A percentile compares a stretch with the other conserved stretches of the same genome.
Conservation (phyloP, 345 rosid genomes). For the Boechera divaricarpa region DNA sequence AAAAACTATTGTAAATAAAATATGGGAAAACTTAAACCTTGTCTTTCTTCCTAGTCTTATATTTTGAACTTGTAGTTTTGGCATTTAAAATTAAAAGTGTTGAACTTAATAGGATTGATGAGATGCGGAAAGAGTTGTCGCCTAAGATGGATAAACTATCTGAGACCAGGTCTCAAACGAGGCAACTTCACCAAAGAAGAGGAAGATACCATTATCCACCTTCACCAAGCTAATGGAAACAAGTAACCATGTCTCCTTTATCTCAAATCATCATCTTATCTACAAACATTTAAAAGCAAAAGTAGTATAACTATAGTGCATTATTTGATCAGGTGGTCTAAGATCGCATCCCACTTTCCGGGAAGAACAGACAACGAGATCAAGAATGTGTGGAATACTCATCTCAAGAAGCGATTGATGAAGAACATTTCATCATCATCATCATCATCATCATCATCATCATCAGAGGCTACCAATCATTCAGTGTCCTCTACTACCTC, state of each 20-base stretch:
- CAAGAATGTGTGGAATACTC: slow-evolving; percentile 83
- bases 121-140: slow-evolving; percentile 89
- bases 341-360: slow-evolving; percentile 70
- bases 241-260: slow-evolving; percentile 48
- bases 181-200: slow-evolving; percentile 76
- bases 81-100: slow-evolving; percentile 1
- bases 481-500: slow-evolving; percentile 21
- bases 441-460: slow-evolving; percentile 4
- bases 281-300: neutral
- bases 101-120: slow-evolving; percentile 52
- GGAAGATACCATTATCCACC: slow-evolving; percentile 65
- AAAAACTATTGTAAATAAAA: neutral
- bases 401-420: slow-evolving; percentile 59
- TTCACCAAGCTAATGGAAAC: slow-evolving; percentile 72
- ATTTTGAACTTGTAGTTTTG: slow-evolving; percentile 13
- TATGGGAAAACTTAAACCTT: neutral
- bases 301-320: neutral
- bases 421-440: slow-evolving; percentile 17
- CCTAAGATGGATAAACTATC: slow-evolving; percentile 73
- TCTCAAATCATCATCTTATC: neutral
- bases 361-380: slow-evolving; percentile 94
- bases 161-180: slow-evolving; percentile 75
- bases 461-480: slow-evolving; percentile 20
- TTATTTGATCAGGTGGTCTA: slow-evolving; percentile 67
- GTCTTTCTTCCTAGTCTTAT: neutral